phyloP scores from a whole-genome alignment of 768 basidiomycete species.

The Cytidiella melzeri region DNA sequence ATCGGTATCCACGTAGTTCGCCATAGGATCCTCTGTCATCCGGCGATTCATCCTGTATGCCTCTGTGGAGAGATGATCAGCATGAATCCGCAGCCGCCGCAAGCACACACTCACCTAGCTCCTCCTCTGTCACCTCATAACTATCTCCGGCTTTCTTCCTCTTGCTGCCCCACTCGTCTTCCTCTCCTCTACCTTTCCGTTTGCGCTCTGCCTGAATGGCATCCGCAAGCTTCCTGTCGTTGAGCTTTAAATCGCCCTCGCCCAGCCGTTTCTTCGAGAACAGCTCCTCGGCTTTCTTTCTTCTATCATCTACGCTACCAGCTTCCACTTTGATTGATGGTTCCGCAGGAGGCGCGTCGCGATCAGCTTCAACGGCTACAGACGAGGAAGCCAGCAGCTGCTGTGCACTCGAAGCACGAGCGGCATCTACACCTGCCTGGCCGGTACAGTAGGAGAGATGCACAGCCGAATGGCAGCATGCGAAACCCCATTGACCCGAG shows the following conservation, averaged over 20 bases:
- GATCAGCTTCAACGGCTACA: conserved; percentile 20
- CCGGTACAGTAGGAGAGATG: conserved; percentile 93
- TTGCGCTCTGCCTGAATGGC: conserved; percentile 79
- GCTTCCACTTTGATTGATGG: conserved; percentile 17
- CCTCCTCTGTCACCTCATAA: conserved; percentile 86
- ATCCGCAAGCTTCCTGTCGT: conserved; percentile 59
- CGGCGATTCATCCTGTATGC: conserved; percentile 79
- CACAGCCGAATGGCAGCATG: conserved; percentile 85
- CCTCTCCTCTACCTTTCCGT: conserved; percentile 58
- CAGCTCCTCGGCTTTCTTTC: conserved; percentile 52
- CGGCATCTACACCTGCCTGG: conserved; percentile 72
- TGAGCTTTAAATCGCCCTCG: conserved; percentile 74
- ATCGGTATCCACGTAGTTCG: conserved; percentile 74
- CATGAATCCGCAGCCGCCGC: conserved; percentile 6
- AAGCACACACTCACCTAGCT: conserved; percentile 52
- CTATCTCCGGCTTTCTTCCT: conserved; percentile 46
- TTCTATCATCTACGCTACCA: conserved; percentile 27
- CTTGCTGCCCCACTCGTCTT: conserved; percentile 57
- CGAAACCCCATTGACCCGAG: conserved; percentile 82
- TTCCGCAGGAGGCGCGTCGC: conserved; percentile 8
- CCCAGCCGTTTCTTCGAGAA: conserved; percentile 77
- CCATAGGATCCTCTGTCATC: conserved; percentile 87
- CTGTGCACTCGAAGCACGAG: conserved; percentile 68
- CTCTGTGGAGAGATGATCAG: conserved; percentile 45
- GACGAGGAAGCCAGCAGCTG: conserved; percentile 48